Evolutionary conservation across 192 early-diverging fungal species (phyloP), one percentile per base, ranked within the genome.

Genomic region (Radiomyces spectabilis): DNA sequence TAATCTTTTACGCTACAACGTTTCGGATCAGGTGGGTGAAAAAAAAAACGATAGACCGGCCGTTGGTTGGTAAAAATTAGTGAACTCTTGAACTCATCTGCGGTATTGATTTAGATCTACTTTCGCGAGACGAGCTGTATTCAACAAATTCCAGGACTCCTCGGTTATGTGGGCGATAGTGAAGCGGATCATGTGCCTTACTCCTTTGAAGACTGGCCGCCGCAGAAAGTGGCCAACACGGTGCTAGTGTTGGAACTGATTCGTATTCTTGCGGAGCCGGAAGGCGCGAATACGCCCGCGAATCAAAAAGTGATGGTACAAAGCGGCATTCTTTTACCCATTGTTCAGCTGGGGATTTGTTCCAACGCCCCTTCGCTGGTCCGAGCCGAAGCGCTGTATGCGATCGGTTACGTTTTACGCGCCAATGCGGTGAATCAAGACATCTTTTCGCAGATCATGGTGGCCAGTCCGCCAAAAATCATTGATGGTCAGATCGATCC

Each of bases 41-140:
- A 2, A 2, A 12, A 1, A 12, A 51, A 15, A 16, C 13, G 5
- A n/a, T n/a, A n/a, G n/a, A n/a, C n/a, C n/a, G n/a, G n/a, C n/a
- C n/a, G n/a, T n/a, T n/a, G n/a, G 12, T 13, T 35, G 7, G n/a
- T 19, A 7, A 47, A 16, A 4, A 19, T 29, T 18, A 44, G 13
- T 35, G 33, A 35, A 35, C 19, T 6, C n/a, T 42, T 5, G n/a
- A 18, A 19, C 41, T 42, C n/a, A 9, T 42, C 12, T n/a, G n/a
- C n/a, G n/a, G n/a, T 46, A 33, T 29, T 44, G 2, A 47, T 19
- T 7, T 63, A 84, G 86, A 96, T 95, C 58, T 85, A 94, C 63
- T 99, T 99, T 69, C 86, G 97, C 37, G 97, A 99, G 71, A 92
- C 88, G 22, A 92, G 88, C 41, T 92, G 92, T 53, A 92, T 97